Conservation (phyloP, 2,329 filamentous ascomycete genomes). For the Didymella sp. region DNA sequence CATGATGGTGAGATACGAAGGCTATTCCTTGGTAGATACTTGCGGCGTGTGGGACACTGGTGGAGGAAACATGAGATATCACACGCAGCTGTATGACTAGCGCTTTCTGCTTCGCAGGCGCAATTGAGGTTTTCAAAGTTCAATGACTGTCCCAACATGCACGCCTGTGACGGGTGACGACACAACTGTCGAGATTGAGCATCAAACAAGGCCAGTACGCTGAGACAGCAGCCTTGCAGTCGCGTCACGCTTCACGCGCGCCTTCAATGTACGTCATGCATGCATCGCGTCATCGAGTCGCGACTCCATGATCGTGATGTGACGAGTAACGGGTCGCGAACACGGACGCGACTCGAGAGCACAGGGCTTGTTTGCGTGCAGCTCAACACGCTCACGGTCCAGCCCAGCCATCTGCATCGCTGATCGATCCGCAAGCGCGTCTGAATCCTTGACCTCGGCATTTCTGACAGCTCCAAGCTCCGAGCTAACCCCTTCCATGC, state of each 20-base stretch:
- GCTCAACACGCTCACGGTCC: slow-evolving; percentile 3
- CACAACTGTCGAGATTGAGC: background rate
- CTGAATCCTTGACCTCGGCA: slow-evolving; percentile 16
- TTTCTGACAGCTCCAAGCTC: background rate
- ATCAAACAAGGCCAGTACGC: background rate
- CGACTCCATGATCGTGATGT: background rate
- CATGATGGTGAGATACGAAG: slow-evolving; percentile 37
- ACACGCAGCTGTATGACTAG: slow-evolving; percentile 38
- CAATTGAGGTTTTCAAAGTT: slow-evolving; percentile 23
- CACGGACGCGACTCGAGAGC: slow-evolving; percentile 13
- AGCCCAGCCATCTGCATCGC: slow-evolving; percentile 9
- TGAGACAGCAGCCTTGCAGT: background rate
- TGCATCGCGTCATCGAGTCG: slow-evolving; percentile 10
- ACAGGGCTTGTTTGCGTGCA: slow-evolving; percentile 6
- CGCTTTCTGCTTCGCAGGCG: slow-evolving; percentile 30
- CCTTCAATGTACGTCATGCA: slow-evolving; percentile 5
- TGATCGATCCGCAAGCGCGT: slow-evolving; percentile 7
- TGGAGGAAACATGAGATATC: slow-evolving; percentile 17
- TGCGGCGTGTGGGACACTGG: slow-evolving; percentile 21
- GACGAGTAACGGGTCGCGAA: slow-evolving; percentile 8
- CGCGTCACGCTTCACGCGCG: slow-evolving; percentile 13
- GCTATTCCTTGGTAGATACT: slow-evolving; percentile 38
- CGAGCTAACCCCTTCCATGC: slow-evolving; percentile 13
- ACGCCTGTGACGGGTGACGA: slow-evolving; percentile 1
- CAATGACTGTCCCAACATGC: background rate